Percentiles rank a stretch among this genome's conserved stretches.
Conservation (phyloP, 106 monocot genomes). For the Dendrobium chrysotoxum region DNA sequence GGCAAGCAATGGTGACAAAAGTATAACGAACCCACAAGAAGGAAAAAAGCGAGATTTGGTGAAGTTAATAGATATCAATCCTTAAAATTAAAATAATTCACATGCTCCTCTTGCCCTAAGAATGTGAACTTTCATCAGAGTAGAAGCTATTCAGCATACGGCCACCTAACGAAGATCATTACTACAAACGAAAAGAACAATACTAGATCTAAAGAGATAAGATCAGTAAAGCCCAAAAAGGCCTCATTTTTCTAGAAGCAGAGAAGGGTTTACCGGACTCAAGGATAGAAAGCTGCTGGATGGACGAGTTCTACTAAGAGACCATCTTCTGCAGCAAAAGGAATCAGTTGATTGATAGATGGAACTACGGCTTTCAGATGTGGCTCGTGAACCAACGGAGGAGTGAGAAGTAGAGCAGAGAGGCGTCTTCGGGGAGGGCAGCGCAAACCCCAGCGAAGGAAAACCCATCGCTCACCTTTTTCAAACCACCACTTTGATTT, state of each 20-base stretch:
- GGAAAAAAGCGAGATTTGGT: background rate
- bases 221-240: background rate
- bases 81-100: background rate
- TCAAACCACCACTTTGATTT: slow-evolving; percentile 2
- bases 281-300: background rate
- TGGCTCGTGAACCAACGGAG: background rate
- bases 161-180: background rate
- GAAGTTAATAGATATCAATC: background rate
- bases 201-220: background rate
- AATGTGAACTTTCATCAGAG: background rate
- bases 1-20: background rate
- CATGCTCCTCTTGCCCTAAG: background rate
- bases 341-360: background rate
- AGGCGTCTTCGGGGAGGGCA: background rate
- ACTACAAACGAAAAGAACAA: background rate
- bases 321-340: background rate
- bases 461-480: slow-evolving; percentile 1
- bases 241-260: background rate
- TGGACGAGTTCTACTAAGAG: background rate
- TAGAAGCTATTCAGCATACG: background rate
- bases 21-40: background rate
- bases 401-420: background rate
- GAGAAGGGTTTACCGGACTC: background rate
- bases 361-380: background rate
- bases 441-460: background rate